These are phyloP conservation scores for Suhomyces prunicola DNA, from an alignment of 805 yeast species.

Conservation along the genomic window DNA sequence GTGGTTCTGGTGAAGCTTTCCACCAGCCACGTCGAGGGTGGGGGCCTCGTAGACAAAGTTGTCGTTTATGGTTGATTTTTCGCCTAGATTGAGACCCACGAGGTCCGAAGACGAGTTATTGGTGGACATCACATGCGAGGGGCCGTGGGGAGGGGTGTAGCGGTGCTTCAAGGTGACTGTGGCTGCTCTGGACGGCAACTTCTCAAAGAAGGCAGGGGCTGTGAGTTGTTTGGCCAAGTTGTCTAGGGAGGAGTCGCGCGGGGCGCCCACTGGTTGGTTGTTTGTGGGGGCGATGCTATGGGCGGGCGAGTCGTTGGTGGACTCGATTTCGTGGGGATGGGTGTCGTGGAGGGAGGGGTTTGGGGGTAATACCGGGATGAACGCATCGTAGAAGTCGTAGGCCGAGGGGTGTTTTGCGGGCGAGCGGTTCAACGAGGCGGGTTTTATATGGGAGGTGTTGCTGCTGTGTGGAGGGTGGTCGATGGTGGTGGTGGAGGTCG, in stretches of 20 bases:
- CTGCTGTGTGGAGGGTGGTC: conserved; percentile 3
- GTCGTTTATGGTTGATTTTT: conserved; percentile 29
- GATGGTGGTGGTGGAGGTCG: conserved; percentile 8
- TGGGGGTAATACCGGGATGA: conserved; percentile 37
- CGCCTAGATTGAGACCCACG: conserved; percentile 9
- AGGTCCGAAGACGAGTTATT: conserved; percentile 29
- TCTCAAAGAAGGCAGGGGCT: conserved; percentile 34
- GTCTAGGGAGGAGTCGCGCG: conserved; percentile 23
- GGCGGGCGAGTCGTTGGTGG: conserved; percentile 5
- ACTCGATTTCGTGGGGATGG: conserved; percentile 2
- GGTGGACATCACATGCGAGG: conserved; percentile 4
- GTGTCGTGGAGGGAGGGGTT: conserved; percentile 1
- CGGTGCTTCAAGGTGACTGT: conserved; percentile 20
- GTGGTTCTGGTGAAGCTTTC: background rate
- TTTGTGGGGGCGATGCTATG: background rate
- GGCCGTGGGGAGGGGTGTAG: background rate
- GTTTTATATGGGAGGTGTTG: background rate
- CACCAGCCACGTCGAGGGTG: conserved; percentile 1
- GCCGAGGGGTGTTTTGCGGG: conserved; percentile 20
- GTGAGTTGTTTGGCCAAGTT: conserved; percentile 40
- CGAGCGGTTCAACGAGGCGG: conserved; percentile 1
- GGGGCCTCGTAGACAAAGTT: conserved; percentile 25
- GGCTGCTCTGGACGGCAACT: conserved; percentile 34
- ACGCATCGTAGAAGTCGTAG: conserved; percentile 42
- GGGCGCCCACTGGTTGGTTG: background rate